phyloP scores from a whole-genome alignment of 768 basidiomycete genomes.

The Psilocybe cyanescens region DNA sequence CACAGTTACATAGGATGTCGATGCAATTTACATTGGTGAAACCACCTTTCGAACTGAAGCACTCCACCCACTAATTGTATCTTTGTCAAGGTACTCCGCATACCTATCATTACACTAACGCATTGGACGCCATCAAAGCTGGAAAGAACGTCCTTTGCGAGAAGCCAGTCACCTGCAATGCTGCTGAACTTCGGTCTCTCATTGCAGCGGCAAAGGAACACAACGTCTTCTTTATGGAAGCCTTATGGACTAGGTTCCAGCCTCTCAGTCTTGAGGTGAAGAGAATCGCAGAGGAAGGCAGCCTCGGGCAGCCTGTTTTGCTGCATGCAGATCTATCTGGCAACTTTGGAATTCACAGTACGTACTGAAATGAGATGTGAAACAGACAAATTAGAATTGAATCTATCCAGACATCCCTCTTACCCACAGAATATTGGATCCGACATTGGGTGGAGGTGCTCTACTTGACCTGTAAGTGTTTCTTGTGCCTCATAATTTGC shows the following conservation, averaged over 20 bases:
- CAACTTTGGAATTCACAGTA: conserved; percentile 70
- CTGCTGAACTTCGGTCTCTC: conserved; percentile 74
- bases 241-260: conserved; percentile 86
- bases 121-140: conserved; percentile 73
- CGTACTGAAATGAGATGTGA: conserved; percentile 21
- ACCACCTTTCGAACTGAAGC: neutral
- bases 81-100: conserved; percentile 75
- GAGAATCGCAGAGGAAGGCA: conserved; percentile 61
- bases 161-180: conserved; percentile 84
- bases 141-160: conserved; percentile 90
- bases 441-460: conserved; percentile 80
- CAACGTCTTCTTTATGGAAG: conserved; percentile 91
- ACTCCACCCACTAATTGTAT: neutral
- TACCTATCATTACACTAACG: conserved; percentile 79
- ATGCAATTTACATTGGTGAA: conserved; percentile 59
- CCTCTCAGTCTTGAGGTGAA: conserved; percentile 70
- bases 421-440: conserved; percentile 80
- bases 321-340: conserved; percentile 79
- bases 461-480: conserved; percentile 77
- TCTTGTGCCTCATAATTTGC: neutral
- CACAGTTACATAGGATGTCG: conserved; percentile 55
- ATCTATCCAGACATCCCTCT: conserved; percentile 55
- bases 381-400: too few species aligned
- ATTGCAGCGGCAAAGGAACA: conserved; percentile 75
- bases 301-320: conserved; percentile 67